Conservation (phyloP, 768 basidiomycete genomes). For the Tricholoma hemisulphureum region DNA sequence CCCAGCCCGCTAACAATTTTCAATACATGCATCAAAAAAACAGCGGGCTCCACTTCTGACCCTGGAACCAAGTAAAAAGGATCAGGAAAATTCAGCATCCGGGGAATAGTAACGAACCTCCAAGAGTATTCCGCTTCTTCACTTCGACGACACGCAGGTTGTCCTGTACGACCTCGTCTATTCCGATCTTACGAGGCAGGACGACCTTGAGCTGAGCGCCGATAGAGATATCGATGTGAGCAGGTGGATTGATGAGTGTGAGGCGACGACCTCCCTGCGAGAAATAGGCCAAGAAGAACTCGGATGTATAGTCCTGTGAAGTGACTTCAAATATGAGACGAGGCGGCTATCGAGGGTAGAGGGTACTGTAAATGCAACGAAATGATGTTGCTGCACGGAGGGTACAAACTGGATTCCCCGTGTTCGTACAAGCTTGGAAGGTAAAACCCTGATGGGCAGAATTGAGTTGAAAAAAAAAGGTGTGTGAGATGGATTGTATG, state of each 20-base stretch:
- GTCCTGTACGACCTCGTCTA: conserved; percentile 46
- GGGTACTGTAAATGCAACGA: conserved; percentile 5
- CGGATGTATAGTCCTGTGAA: conserved; percentile 43
- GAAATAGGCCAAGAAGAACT: conserved; percentile 67
- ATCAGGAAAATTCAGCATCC: not conserved
- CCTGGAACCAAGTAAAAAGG: conserved; percentile 24
- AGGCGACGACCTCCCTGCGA: conserved; percentile 60
- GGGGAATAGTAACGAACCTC: conserved; percentile 21
- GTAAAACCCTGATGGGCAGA: conserved; percentile 56
- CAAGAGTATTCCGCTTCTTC: conserved; percentile 39
- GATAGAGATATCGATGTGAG: conserved; percentile 39
- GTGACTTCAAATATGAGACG: conserved; percentile 66
- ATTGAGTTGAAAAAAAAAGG: conserved; percentile 6
- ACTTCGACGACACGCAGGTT: conserved; percentile 56
- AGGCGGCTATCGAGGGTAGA: conserved; percentile 37
- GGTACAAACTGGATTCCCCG: conserved; percentile 49
- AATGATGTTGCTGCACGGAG: not conserved
- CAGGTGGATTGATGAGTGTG: conserved; percentile 45
- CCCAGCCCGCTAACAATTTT: conserved; percentile 56
- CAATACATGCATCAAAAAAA: conserved; percentile 62
- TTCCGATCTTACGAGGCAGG: conserved; percentile 34
- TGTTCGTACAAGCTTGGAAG: conserved; percentile 64
- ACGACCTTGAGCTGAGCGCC: conserved; percentile 37
- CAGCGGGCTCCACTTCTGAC: conserved; percentile 46
- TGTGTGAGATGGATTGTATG: conserved; percentile 17